Evolutionary conservation across 192 early-diverging fungal species (phyloP).

Genomic region (Coemansia sp.): DNA sequence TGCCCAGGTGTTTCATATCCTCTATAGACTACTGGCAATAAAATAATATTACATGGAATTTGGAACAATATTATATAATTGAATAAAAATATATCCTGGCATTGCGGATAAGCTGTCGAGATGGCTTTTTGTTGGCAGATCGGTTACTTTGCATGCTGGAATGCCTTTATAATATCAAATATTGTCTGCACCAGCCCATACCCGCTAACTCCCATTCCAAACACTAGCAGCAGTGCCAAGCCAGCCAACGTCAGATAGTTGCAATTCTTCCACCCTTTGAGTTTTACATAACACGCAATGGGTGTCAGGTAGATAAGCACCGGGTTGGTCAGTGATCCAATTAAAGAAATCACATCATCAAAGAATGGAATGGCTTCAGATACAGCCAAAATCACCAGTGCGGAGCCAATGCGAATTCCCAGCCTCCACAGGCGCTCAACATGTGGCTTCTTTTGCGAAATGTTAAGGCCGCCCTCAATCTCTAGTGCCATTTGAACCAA

Average conservation of each 20-base stretch:
- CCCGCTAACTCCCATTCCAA: conserved; percentile 57
- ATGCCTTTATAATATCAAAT: conserved; percentile 52
- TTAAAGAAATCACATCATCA: conserved; percentile 68
- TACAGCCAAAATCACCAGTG: conserved; percentile 54
- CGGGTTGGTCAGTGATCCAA: conserved; percentile 70
- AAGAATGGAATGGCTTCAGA: conserved; percentile 71
- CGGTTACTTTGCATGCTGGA: conserved; percentile 11
- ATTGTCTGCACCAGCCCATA: conserved; percentile 67
- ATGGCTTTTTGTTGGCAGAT: too few species aligned
- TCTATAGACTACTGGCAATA: too few species aligned
- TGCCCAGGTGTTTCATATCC: too few species aligned
- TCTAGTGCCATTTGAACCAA: conserved; percentile 68
- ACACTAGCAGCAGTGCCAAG: conserved; percentile 40
- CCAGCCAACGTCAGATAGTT: conserved; percentile 17
- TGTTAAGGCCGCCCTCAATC: conserved; percentile 40
- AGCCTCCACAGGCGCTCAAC: conserved; percentile 54
- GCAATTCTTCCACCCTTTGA: conserved; percentile 61
- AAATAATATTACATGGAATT: too few species aligned
- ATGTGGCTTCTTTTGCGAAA: conserved; percentile 53
- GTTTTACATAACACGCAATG: conserved; percentile 63
- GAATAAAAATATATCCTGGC: too few species aligned
- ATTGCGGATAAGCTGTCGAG: too few species aligned
- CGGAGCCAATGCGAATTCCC: conserved; percentile 52
- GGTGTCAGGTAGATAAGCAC: conserved; percentile 73
- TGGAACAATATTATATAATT: too few species aligned